A percentile compares a stretch with the other conserved stretches of the same genome.
These are phyloP conservation scores for Monilinia vaccinii-corymbosi DNA, from an alignment of 2,329 filamentous ascomycete genomes.

Conservation along the genomic window DNA sequence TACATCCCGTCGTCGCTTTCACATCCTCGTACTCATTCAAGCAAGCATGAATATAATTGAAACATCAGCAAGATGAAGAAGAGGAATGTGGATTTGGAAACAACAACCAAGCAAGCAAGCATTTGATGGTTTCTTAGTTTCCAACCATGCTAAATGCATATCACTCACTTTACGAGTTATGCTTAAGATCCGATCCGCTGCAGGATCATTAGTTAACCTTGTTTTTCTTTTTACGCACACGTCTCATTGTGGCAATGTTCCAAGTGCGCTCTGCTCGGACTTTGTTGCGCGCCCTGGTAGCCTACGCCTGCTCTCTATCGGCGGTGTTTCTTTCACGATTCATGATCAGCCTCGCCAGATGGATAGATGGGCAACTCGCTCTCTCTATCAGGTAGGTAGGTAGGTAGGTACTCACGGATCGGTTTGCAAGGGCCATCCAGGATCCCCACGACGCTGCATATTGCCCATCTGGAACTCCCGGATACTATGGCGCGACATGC, in stretches of 20 bases:
- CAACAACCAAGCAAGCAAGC: too few species aligned
- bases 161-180: too few species aligned
- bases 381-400: conserved; percentile 11
- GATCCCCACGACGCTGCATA: conserved; percentile 28
- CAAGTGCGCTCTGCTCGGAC: not conserved
- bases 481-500: conserved; percentile 42
- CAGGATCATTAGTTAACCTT: too few species aligned
- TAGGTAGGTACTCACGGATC: conserved; percentile 26
- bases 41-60: not conserved
- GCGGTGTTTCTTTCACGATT: not conserved
- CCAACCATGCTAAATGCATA: too few species aligned
- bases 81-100: too few species aligned
- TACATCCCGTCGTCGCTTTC: not conserved
- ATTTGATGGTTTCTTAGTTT: too few species aligned
- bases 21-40: too few species aligned
- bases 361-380: conserved; percentile 1
- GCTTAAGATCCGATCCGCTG: too few species aligned
- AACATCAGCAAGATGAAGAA: not conserved
- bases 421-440: conserved; percentile 36
- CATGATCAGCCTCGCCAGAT: not conserved
- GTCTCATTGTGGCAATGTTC: too few species aligned
- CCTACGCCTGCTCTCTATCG: not conserved
- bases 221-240: too few species aligned
- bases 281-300: not conserved
- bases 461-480: conserved; percentile 20